phyloP scores from a whole-genome alignment of 2,329 filamentous ascomycete species.

The Canariomyces notabilis region DNA sequence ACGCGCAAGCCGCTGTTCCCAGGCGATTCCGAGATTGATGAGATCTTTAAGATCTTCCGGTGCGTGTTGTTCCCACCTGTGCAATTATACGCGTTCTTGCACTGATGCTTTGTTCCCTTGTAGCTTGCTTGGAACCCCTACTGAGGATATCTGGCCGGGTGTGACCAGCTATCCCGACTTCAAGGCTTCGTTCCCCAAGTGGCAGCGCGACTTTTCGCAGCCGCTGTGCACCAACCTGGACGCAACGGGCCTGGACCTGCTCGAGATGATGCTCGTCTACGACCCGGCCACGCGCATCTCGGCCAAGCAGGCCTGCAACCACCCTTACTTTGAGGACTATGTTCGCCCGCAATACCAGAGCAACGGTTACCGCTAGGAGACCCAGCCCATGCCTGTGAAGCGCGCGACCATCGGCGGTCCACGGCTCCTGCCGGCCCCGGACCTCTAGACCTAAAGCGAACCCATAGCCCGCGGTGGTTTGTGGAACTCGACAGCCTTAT shows the following conservation, averaged over 20 bases:
- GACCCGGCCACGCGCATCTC: conserved; percentile 80
- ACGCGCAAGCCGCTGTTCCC: conserved; percentile 85
- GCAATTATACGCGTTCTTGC: background rate
- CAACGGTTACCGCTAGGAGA: conserved; percentile 30
- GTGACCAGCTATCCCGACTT: conserved; percentile 87
- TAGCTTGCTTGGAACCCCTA: conserved; percentile 71
- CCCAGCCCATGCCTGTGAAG: background rate
- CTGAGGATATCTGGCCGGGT: conserved; percentile 75
- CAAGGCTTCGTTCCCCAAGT: conserved; percentile 84
- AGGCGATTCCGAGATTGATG: conserved; percentile 85
- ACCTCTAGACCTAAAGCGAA: background rate
- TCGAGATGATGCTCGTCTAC: conserved; percentile 68
- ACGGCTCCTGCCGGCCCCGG: background rate
- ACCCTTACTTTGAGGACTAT: conserved; percentile 65
- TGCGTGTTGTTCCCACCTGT: conserved; percentile 35
- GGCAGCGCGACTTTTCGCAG: conserved; percentile 62
- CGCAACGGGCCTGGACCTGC: conserved; percentile 61
- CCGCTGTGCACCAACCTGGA: conserved; percentile 67
- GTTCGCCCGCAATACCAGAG: conserved; percentile 25
- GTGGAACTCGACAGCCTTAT: background rate
- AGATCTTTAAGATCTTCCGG: conserved; percentile 94
- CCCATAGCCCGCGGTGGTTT: background rate
- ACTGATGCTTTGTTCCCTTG: background rate
- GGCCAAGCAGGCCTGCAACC: conserved; percentile 78
- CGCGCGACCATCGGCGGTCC: conserved; percentile 1